Evolutionary conservation across 129 eudicot genomes (phyloP), one percentile per base, ranked within the genome.

Genomic region (Artemisia annua): DNA sequence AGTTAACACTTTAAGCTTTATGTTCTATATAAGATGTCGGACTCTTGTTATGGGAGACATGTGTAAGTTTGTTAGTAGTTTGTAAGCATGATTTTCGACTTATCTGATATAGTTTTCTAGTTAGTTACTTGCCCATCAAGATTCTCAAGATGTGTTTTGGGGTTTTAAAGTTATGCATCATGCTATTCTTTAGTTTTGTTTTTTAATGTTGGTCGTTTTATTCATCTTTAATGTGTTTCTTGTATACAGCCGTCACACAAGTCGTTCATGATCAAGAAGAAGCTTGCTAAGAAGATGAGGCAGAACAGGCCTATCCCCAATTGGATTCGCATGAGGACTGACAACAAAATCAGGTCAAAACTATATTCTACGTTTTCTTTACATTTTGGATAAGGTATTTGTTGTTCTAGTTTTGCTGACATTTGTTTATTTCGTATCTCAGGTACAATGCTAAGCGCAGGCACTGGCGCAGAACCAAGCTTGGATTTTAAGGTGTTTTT

Each of bases 401-500:
- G 4, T 13, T 72, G 1, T 26, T 7, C 22, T 78, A 2, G 0
- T 20, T 9, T 11, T n/a, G 11, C 7, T 76, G 67, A 56, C 30
- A 12, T 49, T n/a, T 0, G 18, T 26, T 32, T 53, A 22, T 16
- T 76, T n/a, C n/a, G 48, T 39, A 11, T 9, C 20, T 22, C 56
- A 85, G 96, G 87, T 91, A 91, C 88, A 91, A 91, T 18, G 96
- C 92, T 4, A 91, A 91, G 90, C 95, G 96, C 58, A 85, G 97
- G 63, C 97, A 91, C 84, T 91, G 96, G 97, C 88, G 97, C 73
- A 86, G 97, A 18, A 91, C 97, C 67, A 91, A 91, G 92, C 87
- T 91, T 28, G 97, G 96, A 22, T 91, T 88, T 75, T 91, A 70
- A 83, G 87, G 24, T 24, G 70, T 51, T n/a, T n/a, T n/a, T 15